phyloP scores from a whole-genome alignment of 2,329 filamentous ascomycete species.

The Xylaria sp. region DNA sequence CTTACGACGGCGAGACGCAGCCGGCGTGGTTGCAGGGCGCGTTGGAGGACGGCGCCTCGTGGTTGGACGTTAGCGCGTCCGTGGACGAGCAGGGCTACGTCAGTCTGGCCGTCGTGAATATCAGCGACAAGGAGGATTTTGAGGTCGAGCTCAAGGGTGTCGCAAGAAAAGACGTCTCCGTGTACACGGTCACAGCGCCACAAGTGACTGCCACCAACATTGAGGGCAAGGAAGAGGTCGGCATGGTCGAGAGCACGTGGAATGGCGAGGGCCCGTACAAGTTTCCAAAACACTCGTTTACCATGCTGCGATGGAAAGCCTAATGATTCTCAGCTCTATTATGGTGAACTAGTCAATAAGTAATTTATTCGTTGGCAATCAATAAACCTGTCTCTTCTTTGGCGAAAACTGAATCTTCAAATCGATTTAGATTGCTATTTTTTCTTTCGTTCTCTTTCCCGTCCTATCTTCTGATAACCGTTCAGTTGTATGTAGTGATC shows the following conservation, averaged over 20 bases:
- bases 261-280: constrained; percentile 68
- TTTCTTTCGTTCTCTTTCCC: neutral
- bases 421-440: constrained; percentile 15
- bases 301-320: constrained; percentile 65
- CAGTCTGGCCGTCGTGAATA: constrained; percentile 78
- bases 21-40: constrained; percentile 72
- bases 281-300: constrained; percentile 77
- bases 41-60: constrained; percentile 69
- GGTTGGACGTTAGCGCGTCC: constrained; percentile 73
- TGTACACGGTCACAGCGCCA: constrained; percentile 71
- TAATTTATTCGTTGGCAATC: neutral
- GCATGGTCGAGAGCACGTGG: constrained; percentile 70
- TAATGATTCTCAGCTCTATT: constrained; percentile 11
- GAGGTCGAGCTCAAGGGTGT: constrained; percentile 69
- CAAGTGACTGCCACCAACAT: constrained; percentile 70
- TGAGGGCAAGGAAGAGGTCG: constrained; percentile 69
- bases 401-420: constrained; percentile 9
- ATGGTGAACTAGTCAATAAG: constrained; percentile 18
- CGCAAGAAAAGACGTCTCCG: constrained; percentile 60
- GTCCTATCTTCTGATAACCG: constrained; percentile 1
- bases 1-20: constrained; percentile 73
- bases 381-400: neutral
- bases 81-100: constrained; percentile 67
- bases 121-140: constrained; percentile 69
- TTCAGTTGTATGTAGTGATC: constrained; percentile 24